These are phyloP conservation scores for Lachnellula suecica DNA, from an alignment of 2,329 filamentous ascomycete species.

Conservation along the genomic window DNA sequence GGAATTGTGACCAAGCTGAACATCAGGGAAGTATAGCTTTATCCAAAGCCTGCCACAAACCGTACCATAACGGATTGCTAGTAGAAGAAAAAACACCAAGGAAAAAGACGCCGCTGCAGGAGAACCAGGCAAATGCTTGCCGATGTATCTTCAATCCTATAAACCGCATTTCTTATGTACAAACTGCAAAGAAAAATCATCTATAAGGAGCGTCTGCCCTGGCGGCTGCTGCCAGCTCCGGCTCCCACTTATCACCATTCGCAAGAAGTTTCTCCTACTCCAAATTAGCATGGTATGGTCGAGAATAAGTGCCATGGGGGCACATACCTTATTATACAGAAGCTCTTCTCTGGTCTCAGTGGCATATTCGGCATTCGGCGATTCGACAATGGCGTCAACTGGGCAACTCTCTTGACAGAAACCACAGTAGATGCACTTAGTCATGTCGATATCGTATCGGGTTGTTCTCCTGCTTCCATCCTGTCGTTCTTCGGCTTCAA, in stretches of 20 bases:
- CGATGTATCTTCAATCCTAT: constrained; percentile 7
- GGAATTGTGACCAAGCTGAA: too few relatives aligned
- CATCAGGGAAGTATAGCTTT: too few relatives aligned
- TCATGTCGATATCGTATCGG: constrained; percentile 99
- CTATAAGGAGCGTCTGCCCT: constrained; percentile 91
- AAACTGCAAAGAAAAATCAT: constrained; percentile 44
- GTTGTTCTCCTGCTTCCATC: constrained; percentile 95
- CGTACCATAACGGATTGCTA: too few relatives aligned
- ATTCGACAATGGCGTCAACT: constrained; percentile 88
- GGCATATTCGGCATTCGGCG: constrained; percentile 72
- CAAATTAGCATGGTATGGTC: background rate
- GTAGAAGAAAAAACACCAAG: too few relatives aligned
- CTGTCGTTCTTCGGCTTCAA: constrained; percentile 96
- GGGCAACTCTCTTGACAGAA: constrained; percentile 99
- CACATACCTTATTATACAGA: constrained; percentile 83
- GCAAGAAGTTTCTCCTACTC: constrained; percentile 77
- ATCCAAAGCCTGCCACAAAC: background rate
- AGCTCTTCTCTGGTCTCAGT: constrained; percentile 87
- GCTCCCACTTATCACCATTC: constrained; percentile 97
- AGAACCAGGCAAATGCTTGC: background rate
- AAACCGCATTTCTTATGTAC: constrained; percentile 25
- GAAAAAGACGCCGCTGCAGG: background rate
- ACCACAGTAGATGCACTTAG: constrained; percentile 99
- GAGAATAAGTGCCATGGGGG: background rate
- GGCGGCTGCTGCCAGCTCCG: constrained; percentile 88